phyloP scores from a whole-genome alignment of 768 basidiomycete genomes.

The Candolleomyces eurysporus region DNA sequence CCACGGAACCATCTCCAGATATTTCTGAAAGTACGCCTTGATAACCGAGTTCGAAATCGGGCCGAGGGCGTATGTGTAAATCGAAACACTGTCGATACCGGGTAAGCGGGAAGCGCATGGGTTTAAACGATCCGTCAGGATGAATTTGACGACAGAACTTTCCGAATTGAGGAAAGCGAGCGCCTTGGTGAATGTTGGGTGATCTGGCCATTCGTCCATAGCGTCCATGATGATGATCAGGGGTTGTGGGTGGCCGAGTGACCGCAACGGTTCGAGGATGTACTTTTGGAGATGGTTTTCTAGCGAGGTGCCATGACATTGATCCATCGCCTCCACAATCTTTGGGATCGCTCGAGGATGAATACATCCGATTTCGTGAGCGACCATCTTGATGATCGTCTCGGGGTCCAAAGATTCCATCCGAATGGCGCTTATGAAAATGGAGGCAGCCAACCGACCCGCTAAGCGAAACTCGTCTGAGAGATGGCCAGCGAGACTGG shows the following conservation, averaged over 20 bases:
- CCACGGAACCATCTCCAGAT: no score
- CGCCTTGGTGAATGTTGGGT: not conserved
- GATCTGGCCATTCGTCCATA: conserved; percentile 7
- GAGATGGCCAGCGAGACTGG: conserved; percentile 5
- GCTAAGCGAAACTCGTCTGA: not conserved
- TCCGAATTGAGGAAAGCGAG: not conserved
- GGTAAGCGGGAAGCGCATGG: not conserved
- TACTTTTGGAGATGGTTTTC: not conserved
- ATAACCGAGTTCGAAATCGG: no score
- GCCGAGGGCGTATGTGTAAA: no score
- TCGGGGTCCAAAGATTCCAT: not conserved
- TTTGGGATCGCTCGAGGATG: conserved; percentile 1
- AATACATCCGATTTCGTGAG: conserved; percentile 1
- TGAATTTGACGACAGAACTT: not conserved
- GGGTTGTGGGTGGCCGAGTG: not conserved
- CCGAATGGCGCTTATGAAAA: not conserved
- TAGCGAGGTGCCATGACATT: not conserved
- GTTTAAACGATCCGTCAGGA: not conserved
- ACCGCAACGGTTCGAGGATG: not conserved
- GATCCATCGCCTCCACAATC: not conserved
- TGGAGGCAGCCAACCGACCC: conserved; percentile 2
- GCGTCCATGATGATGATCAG: conserved; percentile 10
- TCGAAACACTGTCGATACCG: no score
- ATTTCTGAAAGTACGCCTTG: no score
- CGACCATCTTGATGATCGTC: conserved; percentile 8